phyloP scores from a whole-genome alignment of 352 stramenopile genomes.

The Phytophthora pini region DNA sequence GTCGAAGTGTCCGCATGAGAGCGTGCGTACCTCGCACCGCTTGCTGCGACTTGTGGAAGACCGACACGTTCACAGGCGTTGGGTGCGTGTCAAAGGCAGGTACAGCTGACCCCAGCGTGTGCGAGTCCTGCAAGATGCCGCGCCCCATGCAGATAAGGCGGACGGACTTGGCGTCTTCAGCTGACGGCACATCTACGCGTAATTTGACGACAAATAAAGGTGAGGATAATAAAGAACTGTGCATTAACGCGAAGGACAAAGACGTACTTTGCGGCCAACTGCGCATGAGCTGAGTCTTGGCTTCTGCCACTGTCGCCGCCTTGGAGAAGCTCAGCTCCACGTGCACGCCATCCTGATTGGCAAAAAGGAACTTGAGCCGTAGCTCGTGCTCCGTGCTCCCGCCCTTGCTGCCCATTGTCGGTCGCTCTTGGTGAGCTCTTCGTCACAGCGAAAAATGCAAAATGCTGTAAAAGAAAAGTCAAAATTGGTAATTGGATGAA shows the following conservation, averaged over 20 bases:
- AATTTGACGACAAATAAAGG: background rate
- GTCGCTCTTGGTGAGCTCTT: conserved; percentile 4
- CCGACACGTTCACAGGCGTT: conserved; percentile 95
- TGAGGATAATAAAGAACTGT: conserved; percentile 1
- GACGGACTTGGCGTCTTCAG: conserved; percentile 69
- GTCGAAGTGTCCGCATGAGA: conserved; percentile 16
- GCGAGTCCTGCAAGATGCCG: conserved; percentile 90
- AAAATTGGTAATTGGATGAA: conserved; percentile 1
- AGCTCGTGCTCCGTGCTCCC: conserved; percentile 63
- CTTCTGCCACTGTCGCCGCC: conserved; percentile 50
- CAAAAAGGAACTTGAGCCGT: conserved; percentile 86
- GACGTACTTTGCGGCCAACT: conserved; percentile 70
- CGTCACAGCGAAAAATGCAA: conserved; percentile 9
- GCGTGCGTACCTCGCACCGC: conserved; percentile 35
- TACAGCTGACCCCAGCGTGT: conserved; percentile 85
- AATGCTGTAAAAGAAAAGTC: conserved; percentile 8
- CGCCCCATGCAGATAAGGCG: conserved; percentile 96
- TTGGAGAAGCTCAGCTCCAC: conserved; percentile 68
- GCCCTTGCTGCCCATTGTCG: conserved; percentile 12
- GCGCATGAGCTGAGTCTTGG: conserved; percentile 73
- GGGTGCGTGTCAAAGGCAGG: conserved; percentile 94
- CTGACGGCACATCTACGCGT: conserved; percentile 48
- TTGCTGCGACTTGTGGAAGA: conserved; percentile 57
- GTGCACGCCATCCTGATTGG: conserved; percentile 80
- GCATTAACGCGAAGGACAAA: background rate